Evolutionary conservation across 306 rosid genomes (phyloP).

Genomic region (Cicer yamashitae): DNA sequence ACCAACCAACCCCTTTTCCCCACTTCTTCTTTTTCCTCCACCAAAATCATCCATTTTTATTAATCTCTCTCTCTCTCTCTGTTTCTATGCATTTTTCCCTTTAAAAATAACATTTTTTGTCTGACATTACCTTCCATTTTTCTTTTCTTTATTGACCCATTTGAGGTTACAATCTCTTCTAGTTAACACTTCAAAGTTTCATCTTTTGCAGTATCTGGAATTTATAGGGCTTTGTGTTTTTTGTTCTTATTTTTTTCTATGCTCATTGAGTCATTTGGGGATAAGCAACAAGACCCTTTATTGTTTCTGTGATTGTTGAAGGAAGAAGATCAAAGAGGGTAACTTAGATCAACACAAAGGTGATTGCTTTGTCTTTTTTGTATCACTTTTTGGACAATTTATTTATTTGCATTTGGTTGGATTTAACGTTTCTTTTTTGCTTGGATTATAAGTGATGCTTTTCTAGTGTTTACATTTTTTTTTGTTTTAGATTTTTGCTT

Average conservation of each 20-base stretch:
- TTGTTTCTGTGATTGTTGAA: conserved; percentile 61
- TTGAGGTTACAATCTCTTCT: conserved; percentile 52
- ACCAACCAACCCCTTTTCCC: conserved; percentile 77
- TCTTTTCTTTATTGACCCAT: conserved; percentile 60
- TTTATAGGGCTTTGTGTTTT: conserved; percentile 55
- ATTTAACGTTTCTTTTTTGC: conserved; percentile 67
- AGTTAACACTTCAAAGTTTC: conserved; percentile 44
- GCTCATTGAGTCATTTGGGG: conserved; percentile 58
- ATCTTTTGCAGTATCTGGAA: conserved; percentile 56
- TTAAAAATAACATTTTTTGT: conserved; percentile 60
- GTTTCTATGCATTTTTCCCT: conserved; percentile 37
- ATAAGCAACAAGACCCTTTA: conserved; percentile 51
- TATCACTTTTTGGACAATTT: conserved; percentile 34
- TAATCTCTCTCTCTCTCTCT: conserved; percentile 38
- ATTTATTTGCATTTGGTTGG: conserved; percentile 44
- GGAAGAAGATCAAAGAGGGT: conserved; percentile 73
- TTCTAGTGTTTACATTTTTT: conserved; percentile 39
- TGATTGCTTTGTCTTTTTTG: conserved; percentile 61
- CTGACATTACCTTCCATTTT: conserved; percentile 53
- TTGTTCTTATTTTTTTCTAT: conserved; percentile 51
- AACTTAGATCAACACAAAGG: conserved; percentile 68
- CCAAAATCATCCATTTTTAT: conserved; percentile 39
- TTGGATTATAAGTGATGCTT: conserved; percentile 80
- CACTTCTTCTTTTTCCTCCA: conserved; percentile 55
- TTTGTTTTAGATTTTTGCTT: conserved; percentile 45